Evolutionary conservation across 495 filamentous ascomycete genomes (phyloP).

Genomic region (Hypoxylon rickii): DNA sequence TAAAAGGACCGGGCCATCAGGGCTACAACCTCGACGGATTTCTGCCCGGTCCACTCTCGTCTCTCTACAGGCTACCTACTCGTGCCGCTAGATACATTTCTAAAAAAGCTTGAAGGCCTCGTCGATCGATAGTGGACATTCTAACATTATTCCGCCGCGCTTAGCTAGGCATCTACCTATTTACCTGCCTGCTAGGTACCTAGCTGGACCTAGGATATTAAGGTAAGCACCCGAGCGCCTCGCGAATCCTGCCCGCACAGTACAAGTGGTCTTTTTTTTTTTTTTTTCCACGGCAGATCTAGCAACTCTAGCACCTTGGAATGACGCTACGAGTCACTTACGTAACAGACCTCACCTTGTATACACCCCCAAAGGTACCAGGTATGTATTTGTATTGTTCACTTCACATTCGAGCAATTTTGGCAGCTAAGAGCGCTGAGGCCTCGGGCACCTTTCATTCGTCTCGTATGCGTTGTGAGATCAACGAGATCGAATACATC

Average conservation of each 20-base stretch:
- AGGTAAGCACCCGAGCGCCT: slow-evolving; percentile 7
- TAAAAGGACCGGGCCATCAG: slow-evolving; percentile 35
- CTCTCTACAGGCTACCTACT: slow-evolving; percentile 15
- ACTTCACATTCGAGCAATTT: too few species aligned
- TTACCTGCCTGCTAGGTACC: slow-evolving; percentile 6
- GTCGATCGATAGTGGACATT: slow-evolving; percentile 31
- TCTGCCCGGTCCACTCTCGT: slow-evolving; percentile 10
- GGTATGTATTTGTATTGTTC: too few species aligned
- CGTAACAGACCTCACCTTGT: too few species aligned
- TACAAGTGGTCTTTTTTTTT: too few species aligned
- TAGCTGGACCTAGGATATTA: slow-evolving; percentile 13
- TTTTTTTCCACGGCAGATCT: slow-evolving; percentile 14
- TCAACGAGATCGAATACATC: slow-evolving; percentile 38
- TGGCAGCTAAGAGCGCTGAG: slow-evolving; percentile 8
- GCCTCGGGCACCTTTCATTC: slow-evolving; percentile 23
- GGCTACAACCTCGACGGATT: slow-evolving; percentile 25
- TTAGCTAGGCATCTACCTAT: too few species aligned
- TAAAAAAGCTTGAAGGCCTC: slow-evolving; percentile 22
- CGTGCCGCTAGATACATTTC: slow-evolving; percentile 1
- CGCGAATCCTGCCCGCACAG: slow-evolving; percentile 11
- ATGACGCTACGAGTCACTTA: slow-evolving; percentile 9
- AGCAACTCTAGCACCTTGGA: too few species aligned
- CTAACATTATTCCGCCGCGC: slow-evolving; percentile 16
- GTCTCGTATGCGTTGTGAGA: slow-evolving; percentile 30
- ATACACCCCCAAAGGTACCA: too few species aligned